phyloP scores from a whole-genome alignment of 2,329 filamentous ascomycete species.

The Grosmannia huntii region DNA sequence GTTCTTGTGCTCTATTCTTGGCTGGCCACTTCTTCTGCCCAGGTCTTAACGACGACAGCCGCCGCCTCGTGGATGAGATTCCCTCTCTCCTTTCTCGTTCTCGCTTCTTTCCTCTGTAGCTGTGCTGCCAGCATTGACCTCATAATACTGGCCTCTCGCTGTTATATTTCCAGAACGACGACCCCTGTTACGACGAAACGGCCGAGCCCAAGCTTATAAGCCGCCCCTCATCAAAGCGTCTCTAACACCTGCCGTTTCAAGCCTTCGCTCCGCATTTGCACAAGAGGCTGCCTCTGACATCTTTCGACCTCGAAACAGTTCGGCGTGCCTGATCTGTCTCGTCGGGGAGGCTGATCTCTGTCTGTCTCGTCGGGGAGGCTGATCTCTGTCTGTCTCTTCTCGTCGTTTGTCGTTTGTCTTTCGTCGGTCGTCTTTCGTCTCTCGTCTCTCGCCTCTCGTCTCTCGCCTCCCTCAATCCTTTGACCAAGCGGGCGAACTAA shows the following conservation, averaged over 20 bases:
- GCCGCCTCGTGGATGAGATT: not conserved
- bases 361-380: constrained; percentile 4
- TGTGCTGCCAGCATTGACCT: not conserved
- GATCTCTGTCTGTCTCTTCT: constrained; percentile 3
- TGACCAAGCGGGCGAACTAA: no score
- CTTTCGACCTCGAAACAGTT: constrained; percentile 28
- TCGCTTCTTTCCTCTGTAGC: not conserved
- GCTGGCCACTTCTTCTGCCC: not conserved
- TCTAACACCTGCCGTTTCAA: constrained; percentile 33
- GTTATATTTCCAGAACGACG: no score
- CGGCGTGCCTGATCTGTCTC: constrained; percentile 27
- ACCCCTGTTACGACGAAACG: no score
- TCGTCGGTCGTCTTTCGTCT: not conserved
- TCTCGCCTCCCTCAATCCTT: not conserved
- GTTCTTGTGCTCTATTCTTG: not conserved
- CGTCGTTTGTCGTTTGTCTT: not conserved
- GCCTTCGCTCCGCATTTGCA: not conserved
- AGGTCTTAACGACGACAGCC: not conserved
- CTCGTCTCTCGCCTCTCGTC: not conserved
- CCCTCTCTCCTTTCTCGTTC: not conserved
- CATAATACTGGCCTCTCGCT: no score
- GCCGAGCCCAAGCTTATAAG: not conserved
- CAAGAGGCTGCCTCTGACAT: constrained; percentile 18
- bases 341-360: not conserved
- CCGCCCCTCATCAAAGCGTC: constrained; percentile 25